Base-by-base conservation (phyloP, 2,329 filamentous ascomycete species). In the Fusarium circinatum region DNA sequence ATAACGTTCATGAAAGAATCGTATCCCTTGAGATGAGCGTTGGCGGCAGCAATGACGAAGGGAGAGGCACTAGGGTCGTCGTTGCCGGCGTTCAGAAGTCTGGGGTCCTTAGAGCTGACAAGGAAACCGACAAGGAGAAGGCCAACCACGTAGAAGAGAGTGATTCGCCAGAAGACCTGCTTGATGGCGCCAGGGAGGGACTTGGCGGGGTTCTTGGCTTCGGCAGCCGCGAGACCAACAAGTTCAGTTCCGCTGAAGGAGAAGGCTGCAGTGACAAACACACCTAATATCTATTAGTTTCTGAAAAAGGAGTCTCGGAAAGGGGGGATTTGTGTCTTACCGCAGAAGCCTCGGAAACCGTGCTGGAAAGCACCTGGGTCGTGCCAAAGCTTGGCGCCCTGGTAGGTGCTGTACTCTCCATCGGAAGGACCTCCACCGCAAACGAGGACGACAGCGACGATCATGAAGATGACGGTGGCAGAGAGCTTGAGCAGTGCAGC, bases 181-280 rank as follows among this genome's bases (percentile, higher is more conserved):
- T 96, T 97, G 77, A 96, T 91, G 10, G 95, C 95, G 4, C 90
- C 91, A 0, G 95, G 95, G 3, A 98, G 87, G 0, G 92, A 89
- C 78, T 93, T 91, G 64, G 89, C 87, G 0, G 93, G 93, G 78
- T 94, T 93, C 15, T 84, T 82, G 0, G 92, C 89, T 81, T 95
- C 93, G 12, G 92, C 92, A 2, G 92, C 92, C 7, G 92, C 91
- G 6, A 94, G 86, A 75, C 92, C 92, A n/a, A 94, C 92, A 5
- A 93, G 85, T 78, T 94, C 92, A 0, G 92, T 94, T 20, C 92
- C 92, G 22, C 90, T 89, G 78, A 94, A 94, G 28, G 92, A 85
- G 77, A 94, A 94, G 8, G 92, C 92, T 7, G 92, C 92, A 3
- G 90, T 93, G 56, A 94, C 91, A 26, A 78, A 78, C 20, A 78